phyloP scores from a whole-genome alignment of 306 rosid genomes.

The Malus sylvestris region DNA sequence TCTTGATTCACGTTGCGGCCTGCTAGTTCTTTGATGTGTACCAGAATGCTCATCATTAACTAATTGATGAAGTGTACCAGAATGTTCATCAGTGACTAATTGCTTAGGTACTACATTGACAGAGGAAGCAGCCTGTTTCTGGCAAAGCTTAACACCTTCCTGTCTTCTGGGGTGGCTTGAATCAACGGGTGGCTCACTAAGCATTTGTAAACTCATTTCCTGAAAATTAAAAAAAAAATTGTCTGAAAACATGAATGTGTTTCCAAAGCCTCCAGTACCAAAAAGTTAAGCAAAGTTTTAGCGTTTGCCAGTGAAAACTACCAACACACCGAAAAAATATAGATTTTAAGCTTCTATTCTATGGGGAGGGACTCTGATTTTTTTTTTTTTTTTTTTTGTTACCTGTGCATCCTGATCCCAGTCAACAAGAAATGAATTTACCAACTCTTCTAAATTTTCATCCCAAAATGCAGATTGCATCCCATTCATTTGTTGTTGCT shows the following conservation, averaged over 20 bases:
- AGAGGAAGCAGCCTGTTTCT: constrained; percentile 16
- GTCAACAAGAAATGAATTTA: no score
- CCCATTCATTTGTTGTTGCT: background rate
- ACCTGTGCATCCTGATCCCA: constrained; percentile 18
- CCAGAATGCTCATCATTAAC: background rate
- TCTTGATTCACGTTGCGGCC: constrained; percentile 13
- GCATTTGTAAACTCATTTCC: background rate
- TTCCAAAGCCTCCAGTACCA: constrained; percentile 19
- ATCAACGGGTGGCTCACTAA: constrained; percentile 8
- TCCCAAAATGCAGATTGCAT: no score
- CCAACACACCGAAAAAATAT: background rate
- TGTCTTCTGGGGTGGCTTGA: background rate
- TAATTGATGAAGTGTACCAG: background rate
- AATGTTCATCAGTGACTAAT: background rate
- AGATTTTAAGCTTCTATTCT: background rate
- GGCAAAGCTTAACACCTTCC: background rate
- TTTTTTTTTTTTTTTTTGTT: background rate
- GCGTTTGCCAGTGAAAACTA: background rate
- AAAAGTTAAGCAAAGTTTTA: background rate
- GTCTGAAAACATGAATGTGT: background rate
- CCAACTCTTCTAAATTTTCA: background rate
- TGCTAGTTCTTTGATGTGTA: background rate
- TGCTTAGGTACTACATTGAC: constrained; percentile 4
- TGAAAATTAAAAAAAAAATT: background rate
- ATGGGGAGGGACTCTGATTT: no score